Percentiles rank a stretch among this genome's conserved stretches.
Conservation (phyloP, 2,329 filamentous ascomycete species). For the Sporothrix protearum region DNA sequence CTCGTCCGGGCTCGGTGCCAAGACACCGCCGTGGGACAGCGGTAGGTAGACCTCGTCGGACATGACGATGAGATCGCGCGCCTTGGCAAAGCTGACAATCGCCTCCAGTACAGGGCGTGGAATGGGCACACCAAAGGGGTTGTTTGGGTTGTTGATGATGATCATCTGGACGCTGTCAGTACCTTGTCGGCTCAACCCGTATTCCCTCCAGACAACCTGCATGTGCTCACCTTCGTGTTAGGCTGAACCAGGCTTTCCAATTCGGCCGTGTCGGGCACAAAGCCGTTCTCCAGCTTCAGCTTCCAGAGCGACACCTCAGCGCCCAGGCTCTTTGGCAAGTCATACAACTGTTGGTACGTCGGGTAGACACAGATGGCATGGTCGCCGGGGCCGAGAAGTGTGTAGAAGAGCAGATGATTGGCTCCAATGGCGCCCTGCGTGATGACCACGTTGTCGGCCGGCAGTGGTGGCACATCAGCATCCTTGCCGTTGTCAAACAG, state of each 20-base stretch:
- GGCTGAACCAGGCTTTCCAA: conserved; percentile 61
- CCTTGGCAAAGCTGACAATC: conserved; percentile 61
- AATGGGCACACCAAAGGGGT: conserved; percentile 72
- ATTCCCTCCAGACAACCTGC: conserved; percentile 35
- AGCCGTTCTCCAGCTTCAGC: conserved; percentile 60
- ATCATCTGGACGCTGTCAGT: conserved; percentile 41
- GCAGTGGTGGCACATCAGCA: conserved; percentile 42
- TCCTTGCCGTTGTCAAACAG: conserved; percentile 42
- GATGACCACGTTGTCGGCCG: conserved; percentile 64
- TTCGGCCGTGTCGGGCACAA: conserved; percentile 63
- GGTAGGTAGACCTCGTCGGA: conserved; percentile 82
- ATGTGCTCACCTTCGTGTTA: conserved; percentile 61
- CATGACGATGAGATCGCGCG: conserved; percentile 63
- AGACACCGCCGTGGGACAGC: conserved; percentile 62
- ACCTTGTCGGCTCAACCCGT: not conserved
- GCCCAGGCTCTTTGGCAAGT: conserved; percentile 68
- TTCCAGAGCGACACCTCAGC: conserved; percentile 77
- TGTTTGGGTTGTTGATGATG: conserved; percentile 69
- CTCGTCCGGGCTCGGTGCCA: conserved; percentile 39
- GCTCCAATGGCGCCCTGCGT: conserved; percentile 78
- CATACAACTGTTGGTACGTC: conserved; percentile 81
- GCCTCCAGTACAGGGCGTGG: conserved; percentile 56
- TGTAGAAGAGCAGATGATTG: conserved; percentile 77
- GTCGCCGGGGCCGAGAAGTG: conserved; percentile 67
- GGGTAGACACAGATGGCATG: conserved; percentile 86